Evolutionary conservation across 2,329 filamentous ascomycete species (phyloP), one percentile per base, ranked within the genome.

Genomic region (Leptographium flavum): DNA sequence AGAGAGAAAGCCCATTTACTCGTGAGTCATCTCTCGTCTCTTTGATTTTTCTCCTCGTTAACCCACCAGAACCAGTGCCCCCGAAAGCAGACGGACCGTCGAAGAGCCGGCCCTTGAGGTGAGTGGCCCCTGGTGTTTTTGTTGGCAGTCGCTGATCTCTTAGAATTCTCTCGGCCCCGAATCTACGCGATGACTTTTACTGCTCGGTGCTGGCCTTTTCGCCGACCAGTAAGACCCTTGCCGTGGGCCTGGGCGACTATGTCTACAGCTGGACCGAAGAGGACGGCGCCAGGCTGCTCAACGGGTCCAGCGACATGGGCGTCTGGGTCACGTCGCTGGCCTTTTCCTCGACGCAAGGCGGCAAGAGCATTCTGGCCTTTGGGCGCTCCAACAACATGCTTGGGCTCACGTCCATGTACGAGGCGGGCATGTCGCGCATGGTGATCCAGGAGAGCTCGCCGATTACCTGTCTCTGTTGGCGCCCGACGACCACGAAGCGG

Each of bases 161-260:
- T 8, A 47, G 79, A 64, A 83, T 95, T 7, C 71, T 98, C 5
- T 87, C 95, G 62, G 90, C 90, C 9, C 87, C 88, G 3, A 76
- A 79, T 43, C 69, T 96, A n/a, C 79, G 87, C 46, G 87, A 96
- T 55, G 90, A 98, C 61, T 98, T 88, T 60, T 98, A 98, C 60
- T 95, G 87, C 63, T 92, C 88, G 0, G 72, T 88, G 3, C 70
- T 98, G 45, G 87, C 92, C 10, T 96, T 94, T 60, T 94, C 83
- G 0, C 62, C 73, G 35, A 83, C 76, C 8, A 74, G 78, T 42
- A 75, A 83, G 44, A 84, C 81, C 14, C 71, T 98, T 15, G 90
- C 87, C 17, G 85, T 96, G 17, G 90, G 86, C 0, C 70, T 96
- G 14, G 81, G 81, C 0, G 78, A 81, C 45, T 70, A 79, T 31